phyloP scores from a whole-genome alignment of 164 flowering plant species.

The Hamamelis virginiana region DNA sequence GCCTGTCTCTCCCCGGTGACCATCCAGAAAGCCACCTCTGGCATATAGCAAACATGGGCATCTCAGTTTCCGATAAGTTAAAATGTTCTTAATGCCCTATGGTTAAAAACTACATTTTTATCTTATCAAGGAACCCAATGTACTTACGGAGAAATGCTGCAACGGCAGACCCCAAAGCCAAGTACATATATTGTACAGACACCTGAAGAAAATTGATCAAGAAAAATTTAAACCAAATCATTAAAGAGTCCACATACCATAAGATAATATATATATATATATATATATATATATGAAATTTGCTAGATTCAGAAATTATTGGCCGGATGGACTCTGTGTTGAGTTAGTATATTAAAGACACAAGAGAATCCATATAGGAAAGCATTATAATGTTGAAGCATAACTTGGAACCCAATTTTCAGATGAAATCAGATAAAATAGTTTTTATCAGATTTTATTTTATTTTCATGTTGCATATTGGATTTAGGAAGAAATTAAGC shows the following conservation, averaged over 20 bases:
- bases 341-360: no score
- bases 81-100: not conserved
- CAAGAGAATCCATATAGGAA: no score
- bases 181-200: conserved; percentile 34
- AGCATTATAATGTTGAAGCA: no score
- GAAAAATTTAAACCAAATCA: not conserved
- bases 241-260: not conserved
- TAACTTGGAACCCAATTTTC: no score
- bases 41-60: not conserved
- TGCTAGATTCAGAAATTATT: no score
- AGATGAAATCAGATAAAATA: no score
- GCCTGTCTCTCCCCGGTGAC: conserved; percentile 59
- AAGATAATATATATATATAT: not conserved
- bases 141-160: conserved; percentile 53
- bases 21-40: conserved; percentile 65
- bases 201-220: conserved; percentile 22
- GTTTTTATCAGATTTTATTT: no score
- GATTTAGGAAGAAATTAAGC: no score
- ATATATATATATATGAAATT: not conserved
- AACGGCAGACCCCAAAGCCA: conserved; percentile 35
- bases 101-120: no score
- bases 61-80: not conserved
- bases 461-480: not conserved
- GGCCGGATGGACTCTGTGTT: no score
- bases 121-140: not conserved